Base-by-base conservation (phyloP, 805 yeast genomes). In the Clavispora santaluciae region DNA sequence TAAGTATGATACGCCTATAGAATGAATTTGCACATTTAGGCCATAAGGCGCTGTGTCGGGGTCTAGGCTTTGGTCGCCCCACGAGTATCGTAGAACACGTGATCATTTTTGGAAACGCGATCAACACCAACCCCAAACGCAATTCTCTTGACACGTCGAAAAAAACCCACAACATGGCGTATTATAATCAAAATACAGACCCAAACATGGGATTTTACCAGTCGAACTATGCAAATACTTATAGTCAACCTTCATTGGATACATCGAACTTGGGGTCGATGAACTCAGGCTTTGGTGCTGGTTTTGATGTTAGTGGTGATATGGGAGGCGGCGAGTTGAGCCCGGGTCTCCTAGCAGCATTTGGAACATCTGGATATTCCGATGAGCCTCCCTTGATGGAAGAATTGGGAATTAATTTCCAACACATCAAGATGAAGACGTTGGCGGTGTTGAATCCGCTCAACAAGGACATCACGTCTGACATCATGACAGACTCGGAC, bases 351-450 rank as follows among this genome's bases (percentile, higher is more conserved):
- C 61, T 95, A 5, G 95, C 96, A 4, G 99, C 98, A 0, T 83
- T 93, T 55, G 86, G 96, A 2, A 85, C 96, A 0, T 72, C 84
- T 1, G 99, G 99, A 0, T 93, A 93, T 57, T 81, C 96, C 0
- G 91, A 89, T n/a, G 99, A 93, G 61, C 90, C 95, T 0, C 89
- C 97, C 2, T 68, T 93, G 35, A 68, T 93, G 38, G 95, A 93
- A 59, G 99, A 93, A 58, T 64, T 93, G 20, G 99, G 98, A 2
- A 86, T 93, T 57, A 90, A 93, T 61, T 93, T 93, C 55, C 75
- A 73, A 30, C 97, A 91, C 57, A 91, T 93, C 49, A 78, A 81
- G 53, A 72, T 78, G 25, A 93, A 87, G 69, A 93, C 98, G 0
- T 63, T 79, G 55, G 86, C 91, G 1, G 98, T 90, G 9, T 72